Conservation (phyloP, 75 land plant genomes). For the Gnetum montanum region DNA sequence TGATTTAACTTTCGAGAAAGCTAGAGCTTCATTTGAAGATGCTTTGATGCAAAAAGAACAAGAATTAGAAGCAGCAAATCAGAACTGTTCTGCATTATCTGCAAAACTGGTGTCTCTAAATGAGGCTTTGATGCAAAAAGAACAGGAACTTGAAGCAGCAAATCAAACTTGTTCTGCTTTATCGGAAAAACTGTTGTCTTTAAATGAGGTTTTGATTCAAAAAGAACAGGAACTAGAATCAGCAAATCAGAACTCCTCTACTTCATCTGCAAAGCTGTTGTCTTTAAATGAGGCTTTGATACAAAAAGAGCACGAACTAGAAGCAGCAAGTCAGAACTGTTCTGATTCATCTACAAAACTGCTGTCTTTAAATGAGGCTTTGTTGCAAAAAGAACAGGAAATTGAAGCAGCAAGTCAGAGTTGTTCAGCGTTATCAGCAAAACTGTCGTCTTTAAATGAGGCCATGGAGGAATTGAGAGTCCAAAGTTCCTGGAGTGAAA, state of each 20-base stretch:
- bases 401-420: conserved; percentile 16
- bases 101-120: conserved; percentile 11
- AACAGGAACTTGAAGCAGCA: conserved; percentile 18
- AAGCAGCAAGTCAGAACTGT: conserved; percentile 19
- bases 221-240: too few relatives aligned
- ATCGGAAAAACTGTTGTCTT: conserved; percentile 5
- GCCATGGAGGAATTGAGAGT: conserved; percentile 14
- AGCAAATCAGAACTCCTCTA: too few relatives aligned
- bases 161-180: conserved; percentile 19
- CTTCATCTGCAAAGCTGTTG: too few relatives aligned
- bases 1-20: conserved; percentile 1
- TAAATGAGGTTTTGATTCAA: conserved; percentile 15
- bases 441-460: conserved; percentile 13
- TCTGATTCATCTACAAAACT: conserved; percentile 13
- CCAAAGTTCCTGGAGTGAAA: conserved; percentile 17
- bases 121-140: conserved; percentile 14
- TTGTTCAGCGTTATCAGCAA: conserved; percentile 14
- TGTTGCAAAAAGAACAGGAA: conserved; percentile 12
- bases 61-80: conserved; percentile 22
- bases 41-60: conserved; percentile 7
- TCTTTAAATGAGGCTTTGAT: conserved; percentile 7
- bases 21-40: conserved; percentile 8
- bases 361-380: conserved; percentile 6
- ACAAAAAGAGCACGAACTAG: conserved; percentile 17
- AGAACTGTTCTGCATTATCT: conserved; percentile 13